Conservation (phyloP, 345 rosid genomes). For the Ceriops decandra region DNA sequence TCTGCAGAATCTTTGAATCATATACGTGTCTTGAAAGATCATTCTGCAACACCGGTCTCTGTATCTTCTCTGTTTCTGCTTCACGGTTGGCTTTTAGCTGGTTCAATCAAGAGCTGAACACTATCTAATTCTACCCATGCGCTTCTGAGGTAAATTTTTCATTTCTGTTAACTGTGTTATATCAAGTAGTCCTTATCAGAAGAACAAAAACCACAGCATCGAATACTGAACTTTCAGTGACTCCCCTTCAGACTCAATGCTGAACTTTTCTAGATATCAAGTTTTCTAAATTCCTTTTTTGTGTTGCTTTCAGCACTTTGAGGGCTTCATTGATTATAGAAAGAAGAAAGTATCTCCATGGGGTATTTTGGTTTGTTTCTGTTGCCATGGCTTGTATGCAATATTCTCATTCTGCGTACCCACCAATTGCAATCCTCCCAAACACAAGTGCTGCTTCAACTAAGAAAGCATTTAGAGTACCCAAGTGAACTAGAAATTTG, state of each 20-base stretch:
- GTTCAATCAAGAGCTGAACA: background rate
- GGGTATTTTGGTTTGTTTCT: slow-evolving; percentile 32
- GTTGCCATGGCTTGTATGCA: slow-evolving; percentile 44
- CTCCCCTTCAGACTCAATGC: background rate
- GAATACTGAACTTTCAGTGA: background rate
- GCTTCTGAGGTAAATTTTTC: background rate
- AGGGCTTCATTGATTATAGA: background rate
- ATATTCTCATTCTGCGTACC: slow-evolving; percentile 37
- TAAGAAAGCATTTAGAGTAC: slow-evolving; percentile 65
- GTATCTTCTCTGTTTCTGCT: slow-evolving; percentile 8
- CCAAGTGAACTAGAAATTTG: slow-evolving; percentile 64
- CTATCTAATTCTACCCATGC: background rate
- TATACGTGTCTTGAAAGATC: background rate
- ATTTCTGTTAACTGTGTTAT: no score
- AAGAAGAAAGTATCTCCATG: slow-evolving; percentile 30
- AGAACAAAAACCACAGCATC: background rate
- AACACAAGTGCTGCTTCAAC: slow-evolving; percentile 68
- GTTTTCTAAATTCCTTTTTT: background rate
- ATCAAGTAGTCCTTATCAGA: background rate
- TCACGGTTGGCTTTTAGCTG: slow-evolving; percentile 1
- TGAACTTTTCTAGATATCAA: background rate
- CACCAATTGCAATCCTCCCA: slow-evolving; percentile 72
- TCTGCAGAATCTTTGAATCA: background rate
- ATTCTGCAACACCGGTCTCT: background rate
- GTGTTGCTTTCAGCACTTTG: slow-evolving; percentile 5